These are phyloP conservation scores for Globisporangium emineosum DNA, from an alignment of 352 stramenopile species.

Conservation along the genomic window DNA sequence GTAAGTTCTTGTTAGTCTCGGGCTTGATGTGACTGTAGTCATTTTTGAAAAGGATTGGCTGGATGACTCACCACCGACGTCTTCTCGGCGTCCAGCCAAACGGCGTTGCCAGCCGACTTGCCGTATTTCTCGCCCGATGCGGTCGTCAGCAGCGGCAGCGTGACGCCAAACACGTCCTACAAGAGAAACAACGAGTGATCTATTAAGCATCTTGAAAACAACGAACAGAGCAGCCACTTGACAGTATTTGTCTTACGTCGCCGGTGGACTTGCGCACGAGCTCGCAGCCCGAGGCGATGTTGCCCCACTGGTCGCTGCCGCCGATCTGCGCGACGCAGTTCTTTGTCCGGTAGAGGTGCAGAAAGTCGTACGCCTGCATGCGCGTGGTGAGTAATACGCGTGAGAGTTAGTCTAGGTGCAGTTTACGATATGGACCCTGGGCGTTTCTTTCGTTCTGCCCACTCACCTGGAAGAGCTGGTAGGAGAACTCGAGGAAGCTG, in stretches of 20 bases:
- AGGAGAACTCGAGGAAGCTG: constrained; percentile 99
- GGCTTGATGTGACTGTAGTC: background rate
- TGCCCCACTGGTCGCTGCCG: constrained; percentile 99
- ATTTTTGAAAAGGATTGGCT: background rate
- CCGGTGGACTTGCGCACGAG: constrained; percentile 91
- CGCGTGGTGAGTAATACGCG: background rate
- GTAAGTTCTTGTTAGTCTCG: background rate
- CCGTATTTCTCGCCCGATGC: constrained; percentile 98
- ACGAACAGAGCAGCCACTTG: background rate
- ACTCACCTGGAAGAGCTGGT: constrained; percentile 96
- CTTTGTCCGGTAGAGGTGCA: constrained; percentile 93
- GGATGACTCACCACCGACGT: constrained; percentile 90
- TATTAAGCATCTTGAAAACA: background rate
- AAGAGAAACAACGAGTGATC: background rate
- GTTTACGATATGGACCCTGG: background rate
- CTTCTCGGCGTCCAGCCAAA: constrained; percentile 96
- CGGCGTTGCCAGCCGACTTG: constrained; percentile 97
- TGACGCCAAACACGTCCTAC: constrained; percentile 92
- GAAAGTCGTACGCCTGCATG: constrained; percentile 95
- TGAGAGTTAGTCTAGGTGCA: background rate
- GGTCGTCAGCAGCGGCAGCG: constrained; percentile 96
- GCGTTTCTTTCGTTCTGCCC: background rate
- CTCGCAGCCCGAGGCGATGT: constrained; percentile 97
- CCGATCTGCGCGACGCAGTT: constrained; percentile 95
- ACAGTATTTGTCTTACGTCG: constrained; percentile 23